Evolutionary conservation across 1,284 basidiomycete species (phyloP), one percentile per base, ranked within the genome.

Genomic region (Ceratobasidium sp.): DNA sequence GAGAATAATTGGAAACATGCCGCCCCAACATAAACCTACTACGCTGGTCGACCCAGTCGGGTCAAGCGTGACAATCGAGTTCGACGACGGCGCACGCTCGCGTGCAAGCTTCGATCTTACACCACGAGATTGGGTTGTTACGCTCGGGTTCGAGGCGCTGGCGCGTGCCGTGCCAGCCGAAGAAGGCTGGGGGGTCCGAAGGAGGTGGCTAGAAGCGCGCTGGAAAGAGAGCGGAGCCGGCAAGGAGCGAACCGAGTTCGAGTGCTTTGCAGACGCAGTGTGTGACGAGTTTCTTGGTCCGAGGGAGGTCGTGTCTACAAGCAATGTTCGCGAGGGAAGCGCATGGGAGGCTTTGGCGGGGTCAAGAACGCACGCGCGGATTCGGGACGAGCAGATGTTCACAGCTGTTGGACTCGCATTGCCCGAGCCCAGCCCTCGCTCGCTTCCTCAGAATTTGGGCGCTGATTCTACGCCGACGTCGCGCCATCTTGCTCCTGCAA

Each of bases 101-200:
- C 84, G 85, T 1, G 81, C 87, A 1, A 85, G 83, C 41, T 82
- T 91, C 41, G 86, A 89, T 77, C 82, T 89, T 66, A 81, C 85
- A 6, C 85, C 89, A 0, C 81, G 82, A 31, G 86, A 89, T 78
- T 77, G 80, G 7, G 83, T 94, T 11, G 89, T 91, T 6, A 82
- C 81, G 24, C 88, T 90, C 75, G 88, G 87, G 56, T 82, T 95
- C 31, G 85, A 88, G 69, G 86, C 89, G 19, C 83, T 94, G 1
- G 87, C 93, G 0, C 83, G 89, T 29, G 85, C 87, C 9, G 80
- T 94, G 1, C 74, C 79, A 1, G 64, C 79, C 0, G 45, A 90
- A 19, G 80, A 85, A 3, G 79, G 81, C 66, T 91, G 90, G 77
- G 79, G 81, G 2, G 79, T 95, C 19, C 91, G 93, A 79, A 79